These are phyloP conservation scores for Saccharomycopsis sp. DNA, from an alignment of 805 yeast species.

Conservation along the genomic window DNA sequence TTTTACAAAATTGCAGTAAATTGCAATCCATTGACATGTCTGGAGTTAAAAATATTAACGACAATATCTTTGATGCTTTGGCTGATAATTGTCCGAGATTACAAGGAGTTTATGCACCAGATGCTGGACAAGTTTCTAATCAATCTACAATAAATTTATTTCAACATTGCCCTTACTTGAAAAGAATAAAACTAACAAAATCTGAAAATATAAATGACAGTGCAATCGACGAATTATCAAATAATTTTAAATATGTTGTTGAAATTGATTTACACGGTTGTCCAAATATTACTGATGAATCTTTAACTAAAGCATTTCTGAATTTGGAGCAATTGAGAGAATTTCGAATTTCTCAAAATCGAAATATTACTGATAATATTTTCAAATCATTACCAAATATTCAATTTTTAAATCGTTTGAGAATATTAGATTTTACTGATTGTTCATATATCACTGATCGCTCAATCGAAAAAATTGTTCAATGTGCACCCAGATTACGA, in stretches of 20 bases:
- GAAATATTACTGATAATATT: slow-evolving; percentile 60
- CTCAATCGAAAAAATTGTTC: slow-evolving; percentile 64
- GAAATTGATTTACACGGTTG: slow-evolving; percentile 88
- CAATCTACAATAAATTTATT: slow-evolving; percentile 54
- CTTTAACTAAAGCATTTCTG: slow-evolving; percentile 49
- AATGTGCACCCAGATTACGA: slow-evolving; percentile 76
- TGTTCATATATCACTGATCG: slow-evolving; percentile 77
- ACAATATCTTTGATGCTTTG: slow-evolving; percentile 59
- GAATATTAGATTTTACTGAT: slow-evolving; percentile 80
- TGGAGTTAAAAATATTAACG: slow-evolving; percentile 63
- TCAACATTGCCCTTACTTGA: slow-evolving; percentile 60
- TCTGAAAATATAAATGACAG: slow-evolving; percentile 60
- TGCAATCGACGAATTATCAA: slow-evolving; percentile 51
- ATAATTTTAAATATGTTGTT: slow-evolving; percentile 71
- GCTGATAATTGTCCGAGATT: slow-evolving; percentile 66
- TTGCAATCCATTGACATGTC: slow-evolving; percentile 85
- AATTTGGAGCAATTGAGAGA: slow-evolving; percentile 73
- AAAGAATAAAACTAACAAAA: slow-evolving; percentile 75
- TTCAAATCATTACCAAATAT: slow-evolving; percentile 47
- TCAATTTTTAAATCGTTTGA: slow-evolving; percentile 51
- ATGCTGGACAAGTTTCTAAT: slow-evolving; percentile 66
- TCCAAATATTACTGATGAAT: slow-evolving; percentile 59
- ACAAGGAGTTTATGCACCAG: slow-evolving; percentile 88
- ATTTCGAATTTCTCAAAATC: slow-evolving; percentile 70
- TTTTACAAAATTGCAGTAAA: slow-evolving; percentile 57